Base-by-base conservation (phyloP, 2,329 filamentous ascomycete species). In the Colletotrichum orbiculare region DNA sequence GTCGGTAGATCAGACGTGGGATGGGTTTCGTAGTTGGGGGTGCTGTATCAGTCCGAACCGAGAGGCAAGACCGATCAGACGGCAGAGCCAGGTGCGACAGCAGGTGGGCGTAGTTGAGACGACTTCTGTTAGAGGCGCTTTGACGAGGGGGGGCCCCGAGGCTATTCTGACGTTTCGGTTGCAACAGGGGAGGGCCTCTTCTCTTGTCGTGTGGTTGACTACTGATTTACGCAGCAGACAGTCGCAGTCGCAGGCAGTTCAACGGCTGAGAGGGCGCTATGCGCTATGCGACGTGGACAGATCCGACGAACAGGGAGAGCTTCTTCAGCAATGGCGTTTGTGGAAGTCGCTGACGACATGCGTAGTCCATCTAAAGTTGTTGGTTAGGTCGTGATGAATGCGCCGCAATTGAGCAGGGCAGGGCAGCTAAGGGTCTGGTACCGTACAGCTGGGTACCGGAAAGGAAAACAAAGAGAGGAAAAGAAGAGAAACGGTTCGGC, bases 101-200 rank as follows among this genome's bases (percentile, higher is more conserved):
- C 64, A 56, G 67, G 67, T 69, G 70, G 71, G 68, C 68, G 50
- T 67, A 72, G 75, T 79, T 80, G 81, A 82, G 80, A 82, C 80
- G 77, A 73, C 70, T 63, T 64, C 61, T 76, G 80, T 82, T 76
- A 80, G 78, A 80, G 78, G 74, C 73, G 78, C 77, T 77, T 79
- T 75, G 78, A 75, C 75, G 71, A 73, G 74, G 77, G 46, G 15
- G 68, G 74, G 71, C 58, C 63, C 69, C 69, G 69, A 71, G 71
- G 72, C 72, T 72, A 72, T 72, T 69, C 67, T 74, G 74, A 68
- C 72, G 77, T 79, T 79, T 79, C 77, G 76, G 67, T 69, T 70
- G 66, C 38, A 71, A 73, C 75, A 78, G 73, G 76, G 76, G 74
- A 63, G 13, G 49, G 52, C 13, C 35, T n/a, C 37, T 62, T 57